Percentiles rank a stretch among this genome's conserved stretches.
Evolutionary conservation across 352 stramenopile genomes (phyloP).

Genomic region (Pythium guiyangense): DNA sequence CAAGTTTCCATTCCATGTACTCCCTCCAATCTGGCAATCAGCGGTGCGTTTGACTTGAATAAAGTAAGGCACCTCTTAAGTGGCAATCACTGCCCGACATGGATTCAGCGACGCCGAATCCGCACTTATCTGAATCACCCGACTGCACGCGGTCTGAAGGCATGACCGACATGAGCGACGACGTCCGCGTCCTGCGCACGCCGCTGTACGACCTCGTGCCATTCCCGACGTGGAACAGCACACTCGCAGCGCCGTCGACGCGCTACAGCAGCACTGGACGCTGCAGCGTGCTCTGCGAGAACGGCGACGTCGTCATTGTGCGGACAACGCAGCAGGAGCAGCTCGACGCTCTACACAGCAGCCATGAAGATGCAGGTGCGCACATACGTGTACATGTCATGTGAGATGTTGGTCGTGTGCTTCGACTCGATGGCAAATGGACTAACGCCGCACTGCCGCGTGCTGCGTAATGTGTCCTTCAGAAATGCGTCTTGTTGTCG

Average conservation of each 20-base stretch:
- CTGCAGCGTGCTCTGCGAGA: slow-evolving; percentile 45
- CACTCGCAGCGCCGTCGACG: slow-evolving; percentile 15
- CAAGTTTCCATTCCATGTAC: background rate
- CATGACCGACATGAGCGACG: background rate
- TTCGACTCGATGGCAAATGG: background rate
- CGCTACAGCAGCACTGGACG: slow-evolving; percentile 1
- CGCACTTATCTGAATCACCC: background rate
- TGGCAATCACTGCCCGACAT: no score
- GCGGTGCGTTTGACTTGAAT: background rate
- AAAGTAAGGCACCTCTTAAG: background rate
- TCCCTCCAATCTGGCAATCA: slow-evolving; percentile 5
- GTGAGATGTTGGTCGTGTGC: no score
- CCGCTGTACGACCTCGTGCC: slow-evolving; percentile 36
- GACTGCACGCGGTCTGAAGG: no score
- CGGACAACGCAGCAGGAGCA: background rate
- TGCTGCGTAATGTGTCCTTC: no score
- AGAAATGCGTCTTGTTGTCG: slow-evolving; percentile 16
- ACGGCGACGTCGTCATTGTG: slow-evolving; percentile 49
- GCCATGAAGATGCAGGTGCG: background rate
- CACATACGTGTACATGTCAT: background rate
- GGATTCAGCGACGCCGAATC: no score
- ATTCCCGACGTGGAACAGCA: slow-evolving; percentile 60
- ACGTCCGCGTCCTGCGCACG: slow-evolving; percentile 24
- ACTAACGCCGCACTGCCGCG: background rate
- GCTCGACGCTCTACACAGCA: background rate